phyloP scores from a whole-genome alignment of 495 filamentous ascomycete genomes.

The Penicillium dipodomyicola region DNA sequence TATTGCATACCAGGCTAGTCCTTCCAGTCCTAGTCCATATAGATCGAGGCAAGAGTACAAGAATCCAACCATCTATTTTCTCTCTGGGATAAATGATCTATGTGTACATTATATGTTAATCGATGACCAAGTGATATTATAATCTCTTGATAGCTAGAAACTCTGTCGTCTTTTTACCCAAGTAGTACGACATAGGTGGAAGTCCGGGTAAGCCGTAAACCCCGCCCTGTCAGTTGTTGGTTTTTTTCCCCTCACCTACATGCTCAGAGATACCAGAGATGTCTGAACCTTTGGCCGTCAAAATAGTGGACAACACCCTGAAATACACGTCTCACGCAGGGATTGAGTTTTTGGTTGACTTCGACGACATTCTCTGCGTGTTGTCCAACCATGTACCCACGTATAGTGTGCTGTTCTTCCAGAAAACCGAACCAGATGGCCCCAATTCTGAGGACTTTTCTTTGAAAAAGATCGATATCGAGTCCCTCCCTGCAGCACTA shows the following conservation, averaged over 20 bases:
- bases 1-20: not conserved
- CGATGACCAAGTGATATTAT: not conserved
- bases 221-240: slow-evolving; percentile 1
- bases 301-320: slow-evolving; percentile 15
- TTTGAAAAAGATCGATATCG: slow-evolving; percentile 21
- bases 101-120: not conserved
- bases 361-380: slow-evolving; percentile 33
- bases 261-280: slow-evolving; percentile 5
- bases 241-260: not conserved
- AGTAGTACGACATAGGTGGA: not conserved
- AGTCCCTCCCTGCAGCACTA: slow-evolving; percentile 17
- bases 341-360: slow-evolving; percentile 19
- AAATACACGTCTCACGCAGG: slow-evolving; percentile 20
- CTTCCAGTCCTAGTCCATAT: not conserved
- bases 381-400: slow-evolving; percentile 10
- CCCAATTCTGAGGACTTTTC: not conserved
- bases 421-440: slow-evolving; percentile 1
- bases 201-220: slow-evolving; percentile 1
- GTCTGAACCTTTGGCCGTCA: not conserved
- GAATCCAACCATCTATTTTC: not conserved
- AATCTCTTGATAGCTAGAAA: not conserved
- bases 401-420: slow-evolving; percentile 31
- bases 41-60: not conserved
- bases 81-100: no score
- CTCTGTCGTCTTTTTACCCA: no score